phyloP scores from a whole-genome alignment of 1,139 yeast species.

The Sugiyamaella pinicola region DNA sequence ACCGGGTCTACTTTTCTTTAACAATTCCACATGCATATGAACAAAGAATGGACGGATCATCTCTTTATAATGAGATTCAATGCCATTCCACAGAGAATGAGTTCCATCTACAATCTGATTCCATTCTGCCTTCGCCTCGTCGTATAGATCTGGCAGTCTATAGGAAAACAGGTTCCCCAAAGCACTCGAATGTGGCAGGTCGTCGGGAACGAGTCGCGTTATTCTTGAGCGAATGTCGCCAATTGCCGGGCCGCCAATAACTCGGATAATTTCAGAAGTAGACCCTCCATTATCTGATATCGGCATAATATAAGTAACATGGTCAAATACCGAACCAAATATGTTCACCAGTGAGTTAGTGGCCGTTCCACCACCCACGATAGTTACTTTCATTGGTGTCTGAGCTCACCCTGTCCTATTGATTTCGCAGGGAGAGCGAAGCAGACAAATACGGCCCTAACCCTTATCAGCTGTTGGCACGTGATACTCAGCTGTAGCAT shows the following conservation, averaged over 20 bases:
- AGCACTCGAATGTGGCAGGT: conserved; percentile 42
- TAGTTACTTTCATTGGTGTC: conserved; percentile 33
- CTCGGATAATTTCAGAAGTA: conserved; percentile 85
- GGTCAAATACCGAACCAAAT: conserved; percentile 46
- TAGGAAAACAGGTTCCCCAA: conserved; percentile 53
- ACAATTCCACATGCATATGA: conserved; percentile 74
- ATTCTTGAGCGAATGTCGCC: conserved; percentile 88
- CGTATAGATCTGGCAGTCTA: conserved; percentile 58
- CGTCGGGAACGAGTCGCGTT: conserved; percentile 63
- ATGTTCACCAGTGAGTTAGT: conserved; percentile 62
- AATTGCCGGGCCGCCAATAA: conserved; percentile 92
- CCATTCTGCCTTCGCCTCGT: conserved; percentile 72
- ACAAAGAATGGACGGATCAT: conserved; percentile 75
- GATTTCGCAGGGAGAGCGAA: too few relatives aligned
- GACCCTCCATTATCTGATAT: conserved; percentile 95
- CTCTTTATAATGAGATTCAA: conserved; percentile 68
- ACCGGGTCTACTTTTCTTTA: conserved; percentile 65
- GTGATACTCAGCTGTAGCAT: too few relatives aligned
- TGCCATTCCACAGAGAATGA: conserved; percentile 65
- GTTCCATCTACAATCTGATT: conserved; percentile 74
- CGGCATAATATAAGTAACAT: conserved; percentile 70
- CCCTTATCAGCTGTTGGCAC: neutral
- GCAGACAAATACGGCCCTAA: too few relatives aligned
- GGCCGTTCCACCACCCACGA: conserved; percentile 75
- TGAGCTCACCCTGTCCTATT: too few relatives aligned